Conservation (phyloP, 2,329 filamentous ascomycete species). For the Calonectria hawksworthii region DNA sequence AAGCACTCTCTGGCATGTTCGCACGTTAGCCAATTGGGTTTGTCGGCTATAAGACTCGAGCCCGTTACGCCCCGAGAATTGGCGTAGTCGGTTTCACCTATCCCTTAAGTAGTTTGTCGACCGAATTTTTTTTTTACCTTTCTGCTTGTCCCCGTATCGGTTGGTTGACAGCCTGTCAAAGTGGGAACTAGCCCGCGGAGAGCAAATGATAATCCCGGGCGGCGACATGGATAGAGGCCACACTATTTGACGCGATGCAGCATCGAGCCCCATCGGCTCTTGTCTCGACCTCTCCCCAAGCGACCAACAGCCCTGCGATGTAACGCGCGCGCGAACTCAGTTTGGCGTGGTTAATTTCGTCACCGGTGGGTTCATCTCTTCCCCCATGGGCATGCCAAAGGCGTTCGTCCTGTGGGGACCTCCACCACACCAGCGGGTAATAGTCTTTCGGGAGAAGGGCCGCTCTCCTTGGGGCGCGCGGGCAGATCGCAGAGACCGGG, state of each 20-base stretch:
- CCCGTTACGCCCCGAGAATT: not conserved
- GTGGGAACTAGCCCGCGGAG: not conserved
- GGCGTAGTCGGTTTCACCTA: not conserved
- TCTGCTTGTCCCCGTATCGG: not conserved
- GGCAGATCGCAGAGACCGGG: not conserved
- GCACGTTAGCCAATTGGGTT: no score
- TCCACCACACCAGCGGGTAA: not conserved
- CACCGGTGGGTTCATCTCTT: not conserved
- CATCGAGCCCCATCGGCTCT: not conserved
- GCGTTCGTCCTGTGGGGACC: not conserved
- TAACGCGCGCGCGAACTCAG: not conserved
- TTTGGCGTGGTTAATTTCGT: not conserved
- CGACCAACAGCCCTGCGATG: not conserved
- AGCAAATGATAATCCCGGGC: not conserved
- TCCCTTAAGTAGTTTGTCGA: conserved; percentile 8
- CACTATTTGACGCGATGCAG: not conserved
- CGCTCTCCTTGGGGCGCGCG: not conserved
- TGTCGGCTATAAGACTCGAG: not conserved
- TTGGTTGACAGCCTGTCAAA: not conserved
- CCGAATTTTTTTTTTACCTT: not conserved
- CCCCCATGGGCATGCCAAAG: not conserved
- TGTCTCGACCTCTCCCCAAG: not conserved
- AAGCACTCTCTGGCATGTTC: not conserved
- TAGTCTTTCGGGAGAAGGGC: not conserved
- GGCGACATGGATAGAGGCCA: not conserved